Percentiles rank a stretch among this genome's conserved stretches.
Conservation (phyloP, 2,329 filamentous ascomycete genomes). For the Pezicula radicicola region DNA sequence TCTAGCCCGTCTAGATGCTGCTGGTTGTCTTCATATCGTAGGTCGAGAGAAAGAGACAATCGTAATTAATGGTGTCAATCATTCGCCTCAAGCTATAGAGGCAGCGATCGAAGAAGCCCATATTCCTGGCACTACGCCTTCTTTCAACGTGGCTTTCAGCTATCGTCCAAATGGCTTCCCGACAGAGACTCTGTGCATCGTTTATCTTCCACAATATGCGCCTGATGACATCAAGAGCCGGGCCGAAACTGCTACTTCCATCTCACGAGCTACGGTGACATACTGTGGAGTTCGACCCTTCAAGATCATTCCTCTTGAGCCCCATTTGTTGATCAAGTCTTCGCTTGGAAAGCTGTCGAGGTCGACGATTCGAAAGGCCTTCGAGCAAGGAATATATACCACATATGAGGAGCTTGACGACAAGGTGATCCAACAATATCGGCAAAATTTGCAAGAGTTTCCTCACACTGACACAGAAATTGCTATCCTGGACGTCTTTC, state of each 20-base stretch:
- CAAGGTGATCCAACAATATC: conserved; percentile 12
- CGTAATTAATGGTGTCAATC: conserved; percentile 46
- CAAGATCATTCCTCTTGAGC: conserved; percentile 25
- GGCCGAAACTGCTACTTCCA: conserved; percentile 18
- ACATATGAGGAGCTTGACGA: conserved; percentile 9
- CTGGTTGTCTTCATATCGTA: conserved; percentile 32
- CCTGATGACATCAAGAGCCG: conserved; percentile 19
- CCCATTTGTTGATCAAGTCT: conserved; percentile 28
- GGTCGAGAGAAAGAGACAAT: conserved; percentile 41
- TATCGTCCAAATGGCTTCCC: conserved; percentile 21
- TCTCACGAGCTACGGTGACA: conserved; percentile 18
- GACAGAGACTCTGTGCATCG: conserved; percentile 38
- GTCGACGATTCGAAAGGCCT: conserved; percentile 29
- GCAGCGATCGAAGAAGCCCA: conserved; percentile 32
- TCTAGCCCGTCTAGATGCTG: conserved; percentile 29
- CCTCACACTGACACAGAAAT: conserved; percentile 18
- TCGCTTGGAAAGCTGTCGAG: conserved; percentile 39
- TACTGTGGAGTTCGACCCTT: conserved; percentile 20
- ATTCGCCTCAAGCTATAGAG: conserved; percentile 35
- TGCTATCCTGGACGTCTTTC: conserved; percentile 16
- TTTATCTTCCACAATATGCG: conserved; percentile 32
- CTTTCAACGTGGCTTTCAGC: conserved; percentile 38
- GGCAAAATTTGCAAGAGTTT: conserved; percentile 10
- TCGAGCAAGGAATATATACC: conserved; percentile 27
- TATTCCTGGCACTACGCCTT: conserved; percentile 20